Conservation (phyloP, 306 rosid species). For the Casuarina equisetifolia region DNA sequence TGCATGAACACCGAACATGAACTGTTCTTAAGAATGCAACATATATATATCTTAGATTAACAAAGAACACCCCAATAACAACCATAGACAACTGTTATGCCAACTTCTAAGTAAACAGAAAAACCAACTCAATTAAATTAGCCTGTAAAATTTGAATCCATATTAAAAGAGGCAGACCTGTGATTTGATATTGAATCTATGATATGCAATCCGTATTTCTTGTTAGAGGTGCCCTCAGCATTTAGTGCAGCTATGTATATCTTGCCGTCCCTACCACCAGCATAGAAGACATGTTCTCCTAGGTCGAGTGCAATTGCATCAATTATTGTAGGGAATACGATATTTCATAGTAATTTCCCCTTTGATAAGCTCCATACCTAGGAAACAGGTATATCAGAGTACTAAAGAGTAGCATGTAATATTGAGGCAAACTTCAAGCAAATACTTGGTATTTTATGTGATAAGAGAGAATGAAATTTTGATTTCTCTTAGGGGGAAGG, state of each 20-base stretch:
- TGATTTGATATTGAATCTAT: conserved; percentile 61
- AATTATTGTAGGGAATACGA: conserved; percentile 60
- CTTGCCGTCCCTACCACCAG: conserved; percentile 73
- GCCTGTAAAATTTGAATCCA: conserved; percentile 4
- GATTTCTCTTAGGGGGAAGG: background rate
- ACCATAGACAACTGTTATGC: background rate
- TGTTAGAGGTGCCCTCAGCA: conserved; percentile 43
- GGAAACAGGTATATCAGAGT: conserved; percentile 12
- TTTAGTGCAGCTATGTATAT: conserved; percentile 65
- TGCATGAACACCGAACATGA: background rate
- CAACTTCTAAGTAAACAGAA: background rate
- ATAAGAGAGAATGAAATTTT: background rate
- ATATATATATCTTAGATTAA: background rate
- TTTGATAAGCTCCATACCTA: conserved; percentile 85
- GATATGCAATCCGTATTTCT: conserved; percentile 60
- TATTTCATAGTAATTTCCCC: conserved; percentile 60
- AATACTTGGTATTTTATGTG: background rate
- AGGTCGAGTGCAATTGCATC: conserved; percentile 75
- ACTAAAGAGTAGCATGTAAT: background rate
- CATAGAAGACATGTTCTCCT: conserved; percentile 68
- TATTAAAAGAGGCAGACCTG: conserved; percentile 49
- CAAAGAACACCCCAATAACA: conserved; percentile 8
- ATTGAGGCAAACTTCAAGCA: background rate
- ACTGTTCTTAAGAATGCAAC: background rate
- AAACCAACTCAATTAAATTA: background rate